These are phyloP conservation scores for Cicer yamashitae DNA, from an alignment of 306 rosid genomes.

Conservation along the genomic window DNA sequence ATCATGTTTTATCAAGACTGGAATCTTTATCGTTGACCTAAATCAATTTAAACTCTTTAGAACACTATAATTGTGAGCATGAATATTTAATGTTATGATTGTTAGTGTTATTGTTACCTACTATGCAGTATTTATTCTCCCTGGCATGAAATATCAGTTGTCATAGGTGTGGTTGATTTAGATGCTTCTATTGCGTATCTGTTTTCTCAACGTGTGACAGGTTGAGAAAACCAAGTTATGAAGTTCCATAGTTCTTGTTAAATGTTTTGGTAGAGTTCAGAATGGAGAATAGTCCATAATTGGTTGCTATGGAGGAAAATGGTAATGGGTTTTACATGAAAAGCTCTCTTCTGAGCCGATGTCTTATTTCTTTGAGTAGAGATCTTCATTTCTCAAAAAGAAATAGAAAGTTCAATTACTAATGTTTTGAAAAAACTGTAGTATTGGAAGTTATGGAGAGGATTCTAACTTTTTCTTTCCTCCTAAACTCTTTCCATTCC, in stretches of 20 bases:
- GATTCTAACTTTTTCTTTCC: no score
- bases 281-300: no score
- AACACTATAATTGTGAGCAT: constrained; percentile 1
- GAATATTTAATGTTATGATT: constrained; percentile 23
- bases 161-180: neutral
- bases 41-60: neutral
- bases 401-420: no score
- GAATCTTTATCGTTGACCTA: neutral
- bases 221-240: neutral
- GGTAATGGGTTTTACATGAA: no score
- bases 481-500: no score
- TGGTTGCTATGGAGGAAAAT: no score
- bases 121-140: neutral
- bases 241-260: neutral
- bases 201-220: neutral
- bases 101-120: neutral
- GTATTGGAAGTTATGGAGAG: no score
- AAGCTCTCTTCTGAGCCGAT: no score
- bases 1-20: neutral
- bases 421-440: no score
- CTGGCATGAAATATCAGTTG: neutral
- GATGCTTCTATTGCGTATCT: neutral
- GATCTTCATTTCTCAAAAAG: no score
- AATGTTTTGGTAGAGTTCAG: neutral
- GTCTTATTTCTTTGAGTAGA: no score